Percentiles rank a stretch among this genome's conserved stretches.
These are phyloP conservation scores for Leccinum pellstonianum DNA, from an alignment of 768 basidiomycete species.

Conservation along the genomic window DNA sequence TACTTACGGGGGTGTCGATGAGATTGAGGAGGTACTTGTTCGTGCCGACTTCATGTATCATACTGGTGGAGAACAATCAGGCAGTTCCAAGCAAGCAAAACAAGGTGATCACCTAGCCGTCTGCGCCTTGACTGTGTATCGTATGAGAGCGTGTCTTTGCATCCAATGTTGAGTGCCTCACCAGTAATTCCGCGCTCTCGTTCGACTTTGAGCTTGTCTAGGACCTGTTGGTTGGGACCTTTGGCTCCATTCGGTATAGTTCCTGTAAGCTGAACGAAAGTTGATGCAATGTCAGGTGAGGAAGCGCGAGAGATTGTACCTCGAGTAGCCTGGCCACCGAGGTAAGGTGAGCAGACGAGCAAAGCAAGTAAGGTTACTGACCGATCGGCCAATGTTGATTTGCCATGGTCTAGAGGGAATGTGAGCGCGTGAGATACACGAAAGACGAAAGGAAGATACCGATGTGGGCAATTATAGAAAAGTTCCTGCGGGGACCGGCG, in stretches of 20 bases:
- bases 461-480: slow-evolving; percentile 96
- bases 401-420: slow-evolving; percentile 76
- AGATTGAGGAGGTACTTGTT: slow-evolving; percentile 79
- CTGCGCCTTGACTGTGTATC: slow-evolving; percentile 81
- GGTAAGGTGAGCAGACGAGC: not conserved
- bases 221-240: slow-evolving; percentile 77
- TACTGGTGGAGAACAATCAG: slow-evolving; percentile 44
- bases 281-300: not conserved
- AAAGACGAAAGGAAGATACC: slow-evolving; percentile 40
- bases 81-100: not conserved
- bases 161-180: slow-evolving; percentile 21
- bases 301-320: slow-evolving; percentile 39
- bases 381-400: slow-evolving; percentile 91
- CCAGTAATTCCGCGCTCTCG: slow-evolving; percentile 96
- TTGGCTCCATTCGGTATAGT: slow-evolving; percentile 70
- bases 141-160: slow-evolving; percentile 5
- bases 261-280: slow-evolving; percentile 67
- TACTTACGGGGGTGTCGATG: slow-evolving; percentile 87
- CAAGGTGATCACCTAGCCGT: slow-evolving; percentile 67
- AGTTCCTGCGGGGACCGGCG: slow-evolving; percentile 54
- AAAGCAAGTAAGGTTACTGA: slow-evolving; percentile 31
- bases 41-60: slow-evolving; percentile 65
- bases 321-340: slow-evolving; percentile 60
- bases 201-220: slow-evolving; percentile 96
- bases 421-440: slow-evolving; percentile 5